Evolutionary conservation across 768 basidiomycete genomes (phyloP).

Genomic region (Xerocomellus intermedius): DNA sequence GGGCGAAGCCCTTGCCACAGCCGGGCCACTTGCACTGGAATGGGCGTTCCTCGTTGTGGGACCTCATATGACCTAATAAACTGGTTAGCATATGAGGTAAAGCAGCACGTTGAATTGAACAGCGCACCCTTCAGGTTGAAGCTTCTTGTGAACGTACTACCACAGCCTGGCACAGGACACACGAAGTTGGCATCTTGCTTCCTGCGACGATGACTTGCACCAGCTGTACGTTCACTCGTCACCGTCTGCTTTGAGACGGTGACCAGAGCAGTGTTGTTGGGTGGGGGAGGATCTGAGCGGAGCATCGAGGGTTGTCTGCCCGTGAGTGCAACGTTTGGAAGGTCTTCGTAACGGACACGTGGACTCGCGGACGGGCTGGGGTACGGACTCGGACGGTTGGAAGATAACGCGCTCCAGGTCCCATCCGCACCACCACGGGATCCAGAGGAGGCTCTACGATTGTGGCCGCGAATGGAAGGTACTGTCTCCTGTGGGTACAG

Average conservation of each 20-base stretch:
- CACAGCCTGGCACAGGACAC: slow-evolving; percentile 81
- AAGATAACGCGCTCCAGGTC: slow-evolving; percentile 35
- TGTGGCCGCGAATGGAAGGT: slow-evolving; percentile 40
- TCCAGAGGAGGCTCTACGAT: slow-evolving; percentile 42
- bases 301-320: slow-evolving; percentile 25
- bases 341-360: slow-evolving; percentile 48
- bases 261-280: slow-evolving; percentile 5
- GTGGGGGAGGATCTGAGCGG: slow-evolving; percentile 16
- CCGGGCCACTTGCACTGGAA: slow-evolving; percentile 95
- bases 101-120: slow-evolving; percentile 1
- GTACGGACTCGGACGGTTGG: slow-evolving; percentile 56
- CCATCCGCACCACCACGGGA: slow-evolving; percentile 33
- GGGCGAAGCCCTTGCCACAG: slow-evolving; percentile 89
- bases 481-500: slow-evolving; percentile 41
- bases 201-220: slow-evolving; percentile 79
- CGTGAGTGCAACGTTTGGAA: slow-evolving; percentile 36
- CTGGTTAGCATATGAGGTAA: slow-evolving; percentile 13
- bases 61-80: slow-evolving; percentile 79
- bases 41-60: slow-evolving; percentile 92
- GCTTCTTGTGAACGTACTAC: slow-evolving; percentile 86
- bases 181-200: slow-evolving; percentile 87
- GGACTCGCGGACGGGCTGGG: slow-evolving; percentile 70
- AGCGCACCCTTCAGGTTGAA: slow-evolving; percentile 86
- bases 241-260: slow-evolving; percentile 73
- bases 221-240: slow-evolving; percentile 85